Percentiles rank a stretch among this genome's conserved stretches.
Evolutionary conservation across 2,329 filamentous ascomycete genomes (phyloP).

Genomic region (Juglanconis juglandina): DNA sequence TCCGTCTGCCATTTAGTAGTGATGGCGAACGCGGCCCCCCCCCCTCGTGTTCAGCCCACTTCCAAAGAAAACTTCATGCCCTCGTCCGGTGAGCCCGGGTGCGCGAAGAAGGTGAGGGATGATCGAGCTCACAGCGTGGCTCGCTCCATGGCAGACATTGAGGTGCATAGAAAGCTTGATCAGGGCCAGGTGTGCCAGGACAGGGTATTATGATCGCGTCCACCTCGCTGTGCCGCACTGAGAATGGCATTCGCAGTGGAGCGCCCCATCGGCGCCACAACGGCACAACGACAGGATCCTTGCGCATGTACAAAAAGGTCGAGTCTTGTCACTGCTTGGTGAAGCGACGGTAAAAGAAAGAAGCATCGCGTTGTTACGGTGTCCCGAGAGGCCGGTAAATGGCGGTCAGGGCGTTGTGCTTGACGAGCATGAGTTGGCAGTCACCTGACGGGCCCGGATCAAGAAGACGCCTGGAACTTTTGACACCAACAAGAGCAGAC

Average conservation of each 20-base stretch:
- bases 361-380: background rate
- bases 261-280: background rate
- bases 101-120: too few relatives aligned
- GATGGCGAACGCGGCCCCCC: too few relatives aligned
- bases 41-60: too few relatives aligned
- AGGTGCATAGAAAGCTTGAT: too few relatives aligned
- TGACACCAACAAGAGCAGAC: background rate
- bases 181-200: too few relatives aligned
- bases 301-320: background rate
- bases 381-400: background rate
- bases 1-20: too few relatives aligned
- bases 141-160: too few relatives aligned
- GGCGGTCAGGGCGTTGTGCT: constrained; percentile 2
- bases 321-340: background rate
- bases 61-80: too few relatives aligned
- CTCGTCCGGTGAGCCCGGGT: too few relatives aligned
- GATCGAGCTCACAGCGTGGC: too few relatives aligned
- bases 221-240: too few relatives aligned
- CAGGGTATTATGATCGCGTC: too few relatives aligned
- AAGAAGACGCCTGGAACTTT: background rate
- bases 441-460: background rate
- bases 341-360: background rate
- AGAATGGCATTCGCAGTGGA: background rate
- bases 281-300: background rate
- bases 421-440: constrained; percentile 1